Evolutionary conservation across 2,329 filamentous ascomycete species (phyloP).

Genomic region (Didymella segeticola): DNA sequence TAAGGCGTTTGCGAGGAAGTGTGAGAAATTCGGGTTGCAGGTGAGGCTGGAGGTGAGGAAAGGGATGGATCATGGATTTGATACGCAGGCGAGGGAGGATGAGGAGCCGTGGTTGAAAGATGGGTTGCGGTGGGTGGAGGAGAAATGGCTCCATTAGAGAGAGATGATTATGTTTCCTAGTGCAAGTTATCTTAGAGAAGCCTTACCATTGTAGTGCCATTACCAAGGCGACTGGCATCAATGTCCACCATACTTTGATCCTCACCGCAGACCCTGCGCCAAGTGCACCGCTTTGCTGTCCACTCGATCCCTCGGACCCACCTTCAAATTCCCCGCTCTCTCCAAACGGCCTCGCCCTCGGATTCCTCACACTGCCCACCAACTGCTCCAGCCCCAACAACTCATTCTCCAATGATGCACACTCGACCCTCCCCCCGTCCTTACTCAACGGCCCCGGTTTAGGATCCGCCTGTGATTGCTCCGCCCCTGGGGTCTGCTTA

Average conservation of each 20-base stretch:
- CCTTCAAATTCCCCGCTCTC: no score
- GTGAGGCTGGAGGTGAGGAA: slow-evolving; percentile 28
- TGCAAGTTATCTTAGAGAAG: no score
- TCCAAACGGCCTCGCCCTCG: slow-evolving; percentile 35
- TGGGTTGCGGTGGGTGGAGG: slow-evolving; percentile 35
- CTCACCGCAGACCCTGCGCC: not conserved
- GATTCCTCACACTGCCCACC: slow-evolving; percentile 43
- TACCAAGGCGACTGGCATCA: not conserved
- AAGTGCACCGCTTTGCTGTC: not conserved
- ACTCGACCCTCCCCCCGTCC: slow-evolving; percentile 44
- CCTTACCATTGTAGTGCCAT: not conserved
- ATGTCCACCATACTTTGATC: not conserved
- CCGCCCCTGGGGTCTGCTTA: slow-evolving; percentile 40
- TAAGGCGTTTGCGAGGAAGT: slow-evolving; percentile 35
- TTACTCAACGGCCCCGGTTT: slow-evolving; percentile 43
- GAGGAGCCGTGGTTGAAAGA: slow-evolving; percentile 41
- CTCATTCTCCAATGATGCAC: slow-evolving; percentile 38
- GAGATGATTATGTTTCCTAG: no score
- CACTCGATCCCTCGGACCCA: not conserved
- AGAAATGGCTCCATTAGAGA: slow-evolving; percentile 26
- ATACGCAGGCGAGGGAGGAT: slow-evolving; percentile 31
- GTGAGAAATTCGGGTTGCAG: slow-evolving; percentile 21
- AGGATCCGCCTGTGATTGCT: slow-evolving; percentile 41
- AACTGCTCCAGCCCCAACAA: slow-evolving; percentile 33
- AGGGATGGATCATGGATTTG: slow-evolving; percentile 44